Evolutionary conservation across 1,139 yeast genomes (phyloP), one percentile per base, ranked within the genome.

Genomic region (Yamadazyma siamensis): DNA sequence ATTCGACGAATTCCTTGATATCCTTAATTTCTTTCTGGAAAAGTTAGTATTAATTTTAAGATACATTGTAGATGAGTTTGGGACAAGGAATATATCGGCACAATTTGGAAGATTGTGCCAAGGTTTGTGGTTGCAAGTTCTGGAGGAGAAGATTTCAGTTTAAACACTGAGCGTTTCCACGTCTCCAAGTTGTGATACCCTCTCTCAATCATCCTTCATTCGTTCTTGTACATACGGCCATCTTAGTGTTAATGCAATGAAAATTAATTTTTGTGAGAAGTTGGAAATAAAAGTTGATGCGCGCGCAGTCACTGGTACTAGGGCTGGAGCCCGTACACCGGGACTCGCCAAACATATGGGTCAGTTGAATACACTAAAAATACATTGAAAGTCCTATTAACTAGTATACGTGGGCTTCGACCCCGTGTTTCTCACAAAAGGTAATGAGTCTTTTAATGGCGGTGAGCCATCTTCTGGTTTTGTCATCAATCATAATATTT

Each of bases 1-100:
- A 83, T 75, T 87, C 96, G 71, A 91, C 89, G 78, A 91, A 88
- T 75, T 85, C 86, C 77, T 91, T 91, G 77, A 91, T 88, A 73
- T 89, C 96, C 65, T 86, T 85, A 65, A 89, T 83, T 81, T 89
- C 94, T 59, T 61, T 66, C 68, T 61, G 47, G 23, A 25, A 15
- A 13, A 14, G 55, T 54, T 51, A 52, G 59, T 52, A 52, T 13
- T n/a, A 13, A 7, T n/a, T 10, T 18, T 18, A 10, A 18, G 20
- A 18, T n/a, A n/a, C n/a, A n/a, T n/a, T n/a, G n/a, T n/a, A n/a
- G n/a, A n/a, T n/a, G n/a, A n/a, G n/a, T n/a, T n/a, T n/a, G n/a
- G n/a, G n/a, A n/a, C n/a, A n/a, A n/a, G n/a, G n/a, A n/a, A n/a
- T n/a, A n/a, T n/a, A n/a, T n/a, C n/a, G n/a, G n/a, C n/a, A n/a